Conservation (phyloP, 257 asterid species). For the Forsythia suspensa region DNA sequence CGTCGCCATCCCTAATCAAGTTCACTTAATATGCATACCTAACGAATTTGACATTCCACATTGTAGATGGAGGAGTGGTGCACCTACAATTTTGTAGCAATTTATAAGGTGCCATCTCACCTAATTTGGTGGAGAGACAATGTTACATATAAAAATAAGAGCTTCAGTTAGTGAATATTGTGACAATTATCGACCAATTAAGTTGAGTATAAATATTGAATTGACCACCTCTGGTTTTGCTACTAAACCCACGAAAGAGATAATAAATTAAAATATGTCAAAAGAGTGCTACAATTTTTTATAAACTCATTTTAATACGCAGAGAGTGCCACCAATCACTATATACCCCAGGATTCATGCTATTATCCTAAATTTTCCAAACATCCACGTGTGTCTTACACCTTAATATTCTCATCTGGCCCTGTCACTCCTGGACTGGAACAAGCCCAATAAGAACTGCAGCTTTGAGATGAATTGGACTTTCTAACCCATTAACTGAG, state of each 20-base stretch:
- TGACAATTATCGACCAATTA: background rate
- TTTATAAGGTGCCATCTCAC: background rate
- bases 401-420: too few relatives aligned
- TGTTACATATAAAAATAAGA: background rate
- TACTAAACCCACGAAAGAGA: background rate
- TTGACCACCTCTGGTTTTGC: background rate
- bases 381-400: too few relatives aligned
- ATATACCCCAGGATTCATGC: too few relatives aligned
- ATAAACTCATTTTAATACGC: too few relatives aligned
- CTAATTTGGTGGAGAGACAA: background rate
- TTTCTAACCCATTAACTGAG: too few relatives aligned
- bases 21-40: background rate
- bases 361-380: background rate
- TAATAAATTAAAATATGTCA: background rate
- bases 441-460: too few relatives aligned
- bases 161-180: background rate
- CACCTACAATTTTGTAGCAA: background rate
- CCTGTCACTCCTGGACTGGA: too few relatives aligned
- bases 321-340: too few relatives aligned
- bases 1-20: too few relatives aligned
- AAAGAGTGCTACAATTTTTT: background rate
- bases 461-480: too few relatives aligned
- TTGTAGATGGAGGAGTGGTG: background rate
- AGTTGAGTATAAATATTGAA: too few relatives aligned
- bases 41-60: background rate